Conservation (phyloP, 768 basidiomycete species). For the Collybia sordida region DNA sequence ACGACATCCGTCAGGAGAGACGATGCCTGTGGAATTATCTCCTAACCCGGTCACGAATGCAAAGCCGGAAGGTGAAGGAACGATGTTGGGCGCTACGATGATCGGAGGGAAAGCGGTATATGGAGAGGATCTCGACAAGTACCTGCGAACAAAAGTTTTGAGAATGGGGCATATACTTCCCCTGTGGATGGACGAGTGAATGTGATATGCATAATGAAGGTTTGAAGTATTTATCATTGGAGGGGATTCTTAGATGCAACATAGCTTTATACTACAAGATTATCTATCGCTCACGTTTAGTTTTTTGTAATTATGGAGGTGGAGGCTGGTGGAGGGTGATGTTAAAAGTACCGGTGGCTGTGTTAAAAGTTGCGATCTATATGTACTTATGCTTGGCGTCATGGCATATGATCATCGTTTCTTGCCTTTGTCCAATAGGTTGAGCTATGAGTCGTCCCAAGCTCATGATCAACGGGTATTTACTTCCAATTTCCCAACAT, state of each 20-base stretch:
- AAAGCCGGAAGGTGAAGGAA: conserved; percentile 33
- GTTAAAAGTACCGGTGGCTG: neutral
- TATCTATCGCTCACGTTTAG: neutral
- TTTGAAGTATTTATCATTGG: no score
- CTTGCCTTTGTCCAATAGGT: neutral
- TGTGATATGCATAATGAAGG: no score
- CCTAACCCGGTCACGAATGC: conserved; percentile 16
- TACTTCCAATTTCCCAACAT: no score
- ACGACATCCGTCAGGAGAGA: conserved; percentile 30
- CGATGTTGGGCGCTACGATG: conserved; percentile 67
- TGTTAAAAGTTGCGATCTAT: neutral
- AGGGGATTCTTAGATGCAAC: neutral
- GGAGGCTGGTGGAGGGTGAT: no score
- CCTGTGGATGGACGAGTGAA: conserved; percentile 42
- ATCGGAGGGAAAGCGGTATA: conserved; percentile 76
- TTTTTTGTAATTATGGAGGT: neutral
- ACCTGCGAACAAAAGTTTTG: conserved; percentile 93
- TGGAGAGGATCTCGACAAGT: conserved; percentile 90
- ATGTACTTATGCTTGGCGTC: no score
- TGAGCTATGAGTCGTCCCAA: no score
- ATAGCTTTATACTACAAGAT: neutral
- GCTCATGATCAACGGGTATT: no score
- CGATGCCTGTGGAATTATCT: conserved; percentile 11
- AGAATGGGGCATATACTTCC: conserved; percentile 96
- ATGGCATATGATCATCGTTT: no score